These are phyloP conservation scores for Xylaria acuta DNA, from an alignment of 495 filamentous ascomycete species.

Conservation along the genomic window DNA sequence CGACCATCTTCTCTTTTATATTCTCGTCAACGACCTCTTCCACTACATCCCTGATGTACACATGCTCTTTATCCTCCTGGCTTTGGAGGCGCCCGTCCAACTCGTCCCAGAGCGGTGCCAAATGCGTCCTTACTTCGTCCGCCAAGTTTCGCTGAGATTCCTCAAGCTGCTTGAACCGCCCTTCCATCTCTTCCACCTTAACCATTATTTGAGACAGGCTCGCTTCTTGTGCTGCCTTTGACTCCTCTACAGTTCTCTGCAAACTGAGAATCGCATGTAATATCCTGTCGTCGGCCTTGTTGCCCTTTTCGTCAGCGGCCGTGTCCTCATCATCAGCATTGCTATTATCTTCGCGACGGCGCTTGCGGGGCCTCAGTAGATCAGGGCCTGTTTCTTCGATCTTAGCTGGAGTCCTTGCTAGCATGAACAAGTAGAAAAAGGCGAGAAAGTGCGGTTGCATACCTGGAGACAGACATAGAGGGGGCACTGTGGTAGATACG, in stretches of 20 bases:
- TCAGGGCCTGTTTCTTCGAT: background rate
- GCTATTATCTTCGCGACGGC: background rate
- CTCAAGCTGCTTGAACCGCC: slow-evolving; percentile 13
- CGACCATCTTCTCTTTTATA: slow-evolving; percentile 9
- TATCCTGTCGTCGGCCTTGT: background rate
- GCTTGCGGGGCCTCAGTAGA: background rate
- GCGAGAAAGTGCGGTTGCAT: background rate
- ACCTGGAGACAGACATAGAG: slow-evolving; percentile 9
- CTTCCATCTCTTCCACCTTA: slow-evolving; percentile 17
- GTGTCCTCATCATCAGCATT: background rate
- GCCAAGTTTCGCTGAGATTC: slow-evolving; percentile 14
- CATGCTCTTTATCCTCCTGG: slow-evolving; percentile 5
- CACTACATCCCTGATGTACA: background rate
- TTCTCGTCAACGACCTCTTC: slow-evolving; percentile 19
- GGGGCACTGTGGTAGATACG: background rate
- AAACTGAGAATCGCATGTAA: slow-evolving; percentile 7
- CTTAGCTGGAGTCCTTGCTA: background rate
- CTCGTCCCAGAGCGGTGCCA: slow-evolving; percentile 19
- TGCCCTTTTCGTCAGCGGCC: background rate
- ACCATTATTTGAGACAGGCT: background rate
- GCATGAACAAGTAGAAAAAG: background rate
- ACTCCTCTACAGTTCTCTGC: background rate
- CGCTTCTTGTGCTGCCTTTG: background rate
- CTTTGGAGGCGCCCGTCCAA: slow-evolving; percentile 2
- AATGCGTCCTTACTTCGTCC: slow-evolving; percentile 15